Evolutionary conservation across 768 basidiomycete species (phyloP).

Genomic region (Leccinum variicolor): DNA sequence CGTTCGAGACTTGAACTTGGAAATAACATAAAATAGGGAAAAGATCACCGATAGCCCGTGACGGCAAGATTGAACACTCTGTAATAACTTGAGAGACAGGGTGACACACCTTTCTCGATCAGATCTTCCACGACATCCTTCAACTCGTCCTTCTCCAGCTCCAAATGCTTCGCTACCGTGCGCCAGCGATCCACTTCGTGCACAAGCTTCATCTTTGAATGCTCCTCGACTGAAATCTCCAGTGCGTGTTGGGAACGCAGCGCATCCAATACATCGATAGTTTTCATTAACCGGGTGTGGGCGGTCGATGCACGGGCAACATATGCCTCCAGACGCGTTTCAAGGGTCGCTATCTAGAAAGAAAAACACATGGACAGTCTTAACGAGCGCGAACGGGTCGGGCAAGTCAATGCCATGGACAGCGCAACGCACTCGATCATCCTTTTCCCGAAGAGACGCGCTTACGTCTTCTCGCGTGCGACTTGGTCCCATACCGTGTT

Average conservation of each 20-base stretch:
- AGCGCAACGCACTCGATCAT: conserved; percentile 22
- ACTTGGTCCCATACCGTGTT: conserved; percentile 25
- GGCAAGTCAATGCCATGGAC: neutral
- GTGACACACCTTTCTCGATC: conserved; percentile 54
- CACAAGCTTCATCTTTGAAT: conserved; percentile 34
- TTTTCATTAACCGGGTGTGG: conserved; percentile 45
- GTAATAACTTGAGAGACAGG: neutral
- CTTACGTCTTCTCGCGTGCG: conserved; percentile 20
- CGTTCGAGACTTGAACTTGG: conserved; percentile 44
- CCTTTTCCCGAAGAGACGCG: conserved; percentile 21
- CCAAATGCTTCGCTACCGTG: conserved; percentile 30
- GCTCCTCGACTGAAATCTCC: conserved; percentile 37
- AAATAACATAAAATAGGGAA: neutral
- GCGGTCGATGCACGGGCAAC: conserved; percentile 39
- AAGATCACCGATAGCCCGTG: neutral
- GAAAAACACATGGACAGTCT: neutral
- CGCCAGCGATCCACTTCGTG: conserved; percentile 37
- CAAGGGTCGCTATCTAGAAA: conserved; percentile 29
- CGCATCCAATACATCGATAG: conserved; percentile 49
- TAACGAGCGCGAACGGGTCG: neutral
- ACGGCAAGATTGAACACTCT: conserved; percentile 1
- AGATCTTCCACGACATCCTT: conserved; percentile 50
- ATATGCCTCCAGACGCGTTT: conserved; percentile 34
- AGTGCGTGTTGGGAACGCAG: conserved; percentile 36
- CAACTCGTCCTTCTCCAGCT: conserved; percentile 52